Evolutionary conservation across 257 asterid genomes (phyloP).

Genomic region (Petunia axillaris): DNA sequence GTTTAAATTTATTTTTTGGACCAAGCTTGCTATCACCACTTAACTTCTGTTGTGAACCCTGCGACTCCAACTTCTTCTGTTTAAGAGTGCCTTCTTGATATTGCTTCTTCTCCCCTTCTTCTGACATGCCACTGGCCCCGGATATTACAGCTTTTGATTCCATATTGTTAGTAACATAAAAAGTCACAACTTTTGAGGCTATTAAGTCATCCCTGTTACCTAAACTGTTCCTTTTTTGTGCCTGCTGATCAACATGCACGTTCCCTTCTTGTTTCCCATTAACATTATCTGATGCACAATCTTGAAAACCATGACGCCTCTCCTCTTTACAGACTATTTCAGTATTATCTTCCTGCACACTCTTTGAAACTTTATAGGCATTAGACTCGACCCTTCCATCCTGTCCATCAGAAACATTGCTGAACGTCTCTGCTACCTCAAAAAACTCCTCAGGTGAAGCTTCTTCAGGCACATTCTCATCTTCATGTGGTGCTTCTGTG

Average conservation of each 20-base stretch:
- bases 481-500: conserved; percentile 60
- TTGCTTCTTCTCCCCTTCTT: conserved; percentile 50
- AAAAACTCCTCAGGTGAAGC: conserved; percentile 87
- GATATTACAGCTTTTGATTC: conserved; percentile 38
- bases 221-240: conserved; percentile 26
- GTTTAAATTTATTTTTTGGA: conserved; percentile 62
- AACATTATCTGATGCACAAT: conserved; percentile 77
- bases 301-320: conserved; percentile 72
- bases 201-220: conserved; percentile 37
- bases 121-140: conserved; percentile 40
- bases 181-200: conserved; percentile 34
- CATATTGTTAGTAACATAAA: conserved; percentile 40
- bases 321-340: conserved; percentile 61
- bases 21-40: conserved; percentile 53
- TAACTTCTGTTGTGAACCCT: conserved; percentile 51
- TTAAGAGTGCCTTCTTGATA: conserved; percentile 42
- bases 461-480: conserved; percentile 66
- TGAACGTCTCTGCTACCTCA: conserved; percentile 97
- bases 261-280: conserved; percentile 43
- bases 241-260: conserved; percentile 33
- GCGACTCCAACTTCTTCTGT: conserved; percentile 56
- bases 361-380: conserved; percentile 43
- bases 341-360: conserved; percentile 48
- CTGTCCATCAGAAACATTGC: conserved; percentile 60
- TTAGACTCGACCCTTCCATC: conserved; percentile 68